Evolutionary conservation across 768 basidiomycete genomes (phyloP), one percentile per base, ranked within the genome.

Genomic region (Suillus paluster): DNA sequence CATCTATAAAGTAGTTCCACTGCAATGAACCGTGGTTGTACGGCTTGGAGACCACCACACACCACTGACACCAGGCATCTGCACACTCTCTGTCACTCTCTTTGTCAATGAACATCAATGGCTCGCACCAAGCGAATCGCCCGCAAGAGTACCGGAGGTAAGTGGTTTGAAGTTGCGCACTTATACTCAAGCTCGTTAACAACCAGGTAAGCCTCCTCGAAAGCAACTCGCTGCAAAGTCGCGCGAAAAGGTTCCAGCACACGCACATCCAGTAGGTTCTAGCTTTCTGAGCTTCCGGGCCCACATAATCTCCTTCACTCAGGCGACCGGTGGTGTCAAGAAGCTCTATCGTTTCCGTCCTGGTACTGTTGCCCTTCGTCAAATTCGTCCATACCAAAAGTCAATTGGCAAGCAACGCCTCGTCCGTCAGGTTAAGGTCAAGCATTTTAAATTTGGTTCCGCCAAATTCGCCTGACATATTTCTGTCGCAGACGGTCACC

Each of bases 371-470:
- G 92, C 93, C 64, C 89, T 94, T 66, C 90, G 91, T 80, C 93
- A 94, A 81, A 93, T 94, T 72, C 79, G 90, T 76, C 84, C 90
- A 48, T 93, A 92, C 83, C 91, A 94, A 79, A 92, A 90, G 80
- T 91, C 88, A 64, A 92, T 94, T 73, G 84, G 91, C 70, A 94
- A 93, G 78, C 90, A 94, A 81, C 86, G 91, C 65, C 86, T 94
- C 46, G 88, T 72, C 89, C 88, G 67, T 34, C 91, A 93, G 79
- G 91, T 92, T 84, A 93, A 94, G 84, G 89, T 89, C 53, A 45
- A 76, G 63, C 1, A 53, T 23, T 27, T 23, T 42, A 39, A 25
- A 64, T 60, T 17, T 33, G 44, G 38, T 39, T 19, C 27, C 15
- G 58, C 57, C 57, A 27, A 33, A 12, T 52, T 19, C 59, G 23